Evolutionary conservation across 805 yeast species (phyloP).

Genomic region (Candida succiphila): DNA sequence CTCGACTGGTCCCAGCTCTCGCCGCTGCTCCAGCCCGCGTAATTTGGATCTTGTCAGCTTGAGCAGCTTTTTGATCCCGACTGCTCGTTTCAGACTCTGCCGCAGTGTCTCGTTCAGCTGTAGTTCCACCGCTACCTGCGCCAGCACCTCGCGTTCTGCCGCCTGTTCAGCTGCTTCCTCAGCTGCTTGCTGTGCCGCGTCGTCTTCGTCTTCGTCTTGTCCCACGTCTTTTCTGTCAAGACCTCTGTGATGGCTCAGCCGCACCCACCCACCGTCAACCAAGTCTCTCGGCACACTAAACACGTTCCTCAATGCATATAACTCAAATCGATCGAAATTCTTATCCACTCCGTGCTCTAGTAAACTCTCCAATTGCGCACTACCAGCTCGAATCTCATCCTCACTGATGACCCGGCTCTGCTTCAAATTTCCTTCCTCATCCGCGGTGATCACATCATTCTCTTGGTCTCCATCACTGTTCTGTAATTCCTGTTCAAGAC

Average conservation of each 20-base stretch:
- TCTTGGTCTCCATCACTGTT: conserved; percentile 2
- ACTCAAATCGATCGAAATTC: conserved; percentile 79
- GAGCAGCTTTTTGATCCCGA: too few relatives aligned
- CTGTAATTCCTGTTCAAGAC: conserved; percentile 11
- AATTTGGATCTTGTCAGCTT: too few relatives aligned
- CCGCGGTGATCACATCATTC: background rate
- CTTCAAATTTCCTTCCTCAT: conserved; percentile 6
- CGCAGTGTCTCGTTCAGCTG: background rate
- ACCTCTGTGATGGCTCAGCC: conserved; percentile 61
- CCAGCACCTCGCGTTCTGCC: conserved; percentile 24
- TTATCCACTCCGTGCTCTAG: conserved; percentile 68
- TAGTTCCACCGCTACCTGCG: conserved; percentile 4
- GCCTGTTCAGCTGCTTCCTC: conserved; percentile 29
- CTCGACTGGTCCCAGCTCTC: conserved; percentile 14
- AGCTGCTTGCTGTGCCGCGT: conserved; percentile 31
- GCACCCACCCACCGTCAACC: conserved; percentile 53
- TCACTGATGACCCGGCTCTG: conserved; percentile 9
- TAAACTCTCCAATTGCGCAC: conserved; percentile 69
- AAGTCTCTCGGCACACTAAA: conserved; percentile 60
- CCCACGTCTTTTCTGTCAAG: conserved; percentile 19
- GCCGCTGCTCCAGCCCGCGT: conserved; percentile 6
- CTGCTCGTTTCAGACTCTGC: too few relatives aligned
- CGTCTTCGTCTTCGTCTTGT: conserved; percentile 7
- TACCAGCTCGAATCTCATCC: conserved; percentile 61
- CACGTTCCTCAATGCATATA: conserved; percentile 71